Evolutionary conservation across 805 yeast species (phyloP), one percentile per base, ranked within the genome.

Genomic region (Yarrowia sp.): DNA sequence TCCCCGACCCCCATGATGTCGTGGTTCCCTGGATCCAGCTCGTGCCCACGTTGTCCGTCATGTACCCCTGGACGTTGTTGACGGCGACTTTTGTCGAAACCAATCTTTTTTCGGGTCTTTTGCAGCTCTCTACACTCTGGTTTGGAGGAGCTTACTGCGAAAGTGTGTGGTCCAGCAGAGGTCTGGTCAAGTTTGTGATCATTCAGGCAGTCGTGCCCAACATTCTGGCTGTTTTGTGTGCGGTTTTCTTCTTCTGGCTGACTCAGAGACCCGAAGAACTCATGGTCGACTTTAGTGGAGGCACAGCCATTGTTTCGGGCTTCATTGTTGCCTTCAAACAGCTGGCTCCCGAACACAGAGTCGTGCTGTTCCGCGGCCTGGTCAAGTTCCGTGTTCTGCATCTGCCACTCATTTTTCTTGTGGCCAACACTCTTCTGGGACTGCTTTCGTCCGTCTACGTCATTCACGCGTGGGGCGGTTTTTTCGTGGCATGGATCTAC

Each of bases 401-500:
- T 22, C 70, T 80, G 40, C 77, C 78, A 51, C 62, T 80, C 7
- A 77, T 82, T n/a, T 77, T 78, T 44, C 68, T 79, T 11, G 65
- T 74, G 9, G 43, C 74, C 2, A 64, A 72, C 21, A 63, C 70
- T 32, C 7, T 73, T 49, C 66, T 79, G 56, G 71, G 70, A 64
- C 6, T 71, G 68, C 22, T 76, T 62, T 67, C 66, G 14, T 70
- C 71, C 17, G 54, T 48, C 70, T 21, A 59, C 72, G 64, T 71
- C 11, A 28, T 71, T 4, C 73, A 75, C 24, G 73, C 76, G 26
- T 71, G 74, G 72, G 30, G 70, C 2, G 81, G 81, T 8, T 91
- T 92, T 70, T 75, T 89, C 56, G 77, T 84, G 2, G 79, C 92
- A 17, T 92, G 93, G 90, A 72, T 77, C 52, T 93, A 91, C 73